Base-by-base conservation (phyloP, 352 stramenopile genomes). In the Globisporangium spiculum region DNA sequence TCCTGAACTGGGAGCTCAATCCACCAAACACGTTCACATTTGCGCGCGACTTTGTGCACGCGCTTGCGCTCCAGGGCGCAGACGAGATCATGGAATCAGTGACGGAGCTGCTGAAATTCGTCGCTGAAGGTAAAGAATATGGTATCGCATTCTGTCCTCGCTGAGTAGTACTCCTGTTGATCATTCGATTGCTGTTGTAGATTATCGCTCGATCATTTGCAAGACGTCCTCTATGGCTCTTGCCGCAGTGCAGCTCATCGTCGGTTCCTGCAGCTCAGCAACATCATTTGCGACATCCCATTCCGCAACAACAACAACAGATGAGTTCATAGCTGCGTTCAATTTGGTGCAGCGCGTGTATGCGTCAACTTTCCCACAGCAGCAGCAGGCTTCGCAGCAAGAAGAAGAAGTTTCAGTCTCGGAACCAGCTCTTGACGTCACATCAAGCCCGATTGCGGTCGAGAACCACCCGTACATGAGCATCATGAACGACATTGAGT, bases 1-100 rank as follows among this genome's bases (percentile, higher is more conserved):
- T 88, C 32, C 58, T 92, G 8, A 46, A 75, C 59, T 94, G 87
- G 75, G 83, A 84, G 10, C 84, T 94, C 38, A 90, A 86, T 32
- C 82, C 84, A 27, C 81, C 82, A 1, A 90, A 89, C 46, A 63
- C 69, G 12, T 84, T 91, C 66, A 88, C 79, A 0, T 90, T 90
- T 64, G 82, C 83, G 4, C 79, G 86, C 2, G 84, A 92, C 68
- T 81, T 92, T 30, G 74, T 84, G 41, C 73, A 79, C 14, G 50
- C 80, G 46, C 75, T 87, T 8, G 60, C 77, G 55, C 66, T 81
- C 1, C 65, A 84, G 38, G 75, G 83, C 58, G 66, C 69, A 18
- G 58, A 72, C 46, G 68, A 68, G 14, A 41, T 68, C 32, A 32
- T 67, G 4, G 18, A 72, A 12, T 18, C 52, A 3, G 64, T 74